Conservation (phyloP, 2,329 filamentous ascomycete genomes). For the Diaporthe sp. region DNA sequence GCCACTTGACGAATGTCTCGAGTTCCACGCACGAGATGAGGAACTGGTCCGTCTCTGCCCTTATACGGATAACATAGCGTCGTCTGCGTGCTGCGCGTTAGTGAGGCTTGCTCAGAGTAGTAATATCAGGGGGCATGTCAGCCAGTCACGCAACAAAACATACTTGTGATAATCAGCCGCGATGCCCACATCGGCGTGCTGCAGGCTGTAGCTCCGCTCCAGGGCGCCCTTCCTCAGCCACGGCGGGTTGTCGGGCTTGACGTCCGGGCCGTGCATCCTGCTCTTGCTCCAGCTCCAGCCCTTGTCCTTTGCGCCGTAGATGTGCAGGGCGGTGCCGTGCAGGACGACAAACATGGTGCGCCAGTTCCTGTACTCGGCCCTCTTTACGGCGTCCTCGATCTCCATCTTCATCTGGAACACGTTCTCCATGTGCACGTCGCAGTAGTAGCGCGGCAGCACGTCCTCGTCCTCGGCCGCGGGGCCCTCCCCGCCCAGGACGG, state of each 20-base stretch:
- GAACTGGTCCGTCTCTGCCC: conserved; percentile 81
- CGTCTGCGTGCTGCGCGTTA: conserved; percentile 56
- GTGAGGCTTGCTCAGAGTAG: background rate
- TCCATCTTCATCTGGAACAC: conserved; percentile 76
- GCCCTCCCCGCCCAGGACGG: conserved; percentile 45
- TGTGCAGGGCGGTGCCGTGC: conserved; percentile 76
- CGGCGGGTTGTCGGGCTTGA: conserved; percentile 64
- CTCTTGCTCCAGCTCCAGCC: conserved; percentile 64
- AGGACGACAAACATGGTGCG: conserved; percentile 73
- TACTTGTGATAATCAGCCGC: conserved; percentile 81
- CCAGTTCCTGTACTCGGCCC: conserved; percentile 75
- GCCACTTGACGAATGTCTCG: conserved; percentile 76
- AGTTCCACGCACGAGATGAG: conserved; percentile 76
- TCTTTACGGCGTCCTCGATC: conserved; percentile 74
- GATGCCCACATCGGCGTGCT: conserved; percentile 82
- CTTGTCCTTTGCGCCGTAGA: conserved; percentile 73
- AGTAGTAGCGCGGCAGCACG: conserved; percentile 69
- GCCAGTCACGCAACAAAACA: conserved; percentile 53
- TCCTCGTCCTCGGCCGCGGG: conserved; percentile 56
- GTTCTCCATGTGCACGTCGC: conserved; percentile 67
- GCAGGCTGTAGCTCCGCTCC: conserved; percentile 77
- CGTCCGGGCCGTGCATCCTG: conserved; percentile 62
- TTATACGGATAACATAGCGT: conserved; percentile 78
- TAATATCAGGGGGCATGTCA: too few relatives aligned
- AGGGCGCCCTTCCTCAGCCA: conserved; percentile 69